Conservation (phyloP, 164 flowering plant species). For the Macadamia integrifolia region DNA sequence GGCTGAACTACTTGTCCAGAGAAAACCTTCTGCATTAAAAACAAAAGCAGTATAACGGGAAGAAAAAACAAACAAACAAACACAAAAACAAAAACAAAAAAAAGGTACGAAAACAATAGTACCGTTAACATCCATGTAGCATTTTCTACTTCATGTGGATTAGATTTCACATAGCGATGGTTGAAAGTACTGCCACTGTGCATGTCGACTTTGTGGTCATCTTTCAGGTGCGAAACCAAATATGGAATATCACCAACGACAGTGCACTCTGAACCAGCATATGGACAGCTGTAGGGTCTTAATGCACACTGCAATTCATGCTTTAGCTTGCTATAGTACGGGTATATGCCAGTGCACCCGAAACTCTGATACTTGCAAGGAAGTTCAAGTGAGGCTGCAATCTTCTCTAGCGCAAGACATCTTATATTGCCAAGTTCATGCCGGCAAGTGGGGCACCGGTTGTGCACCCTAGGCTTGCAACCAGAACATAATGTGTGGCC, state of each 20-base stretch:
- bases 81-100: not conserved
- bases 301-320: slow-evolving; percentile 74
- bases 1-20: not conserved
- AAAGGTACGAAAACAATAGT: slow-evolving; percentile 8
- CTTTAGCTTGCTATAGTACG: slow-evolving; percentile 91
- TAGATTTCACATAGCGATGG: slow-evolving; percentile 91
- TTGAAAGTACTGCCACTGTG: slow-evolving; percentile 89
- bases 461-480: slow-evolving; percentile 89
- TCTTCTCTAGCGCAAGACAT: slow-evolving; percentile 87
- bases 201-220: slow-evolving; percentile 94
- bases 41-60: not conserved
- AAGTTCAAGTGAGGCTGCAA: slow-evolving; percentile 90
- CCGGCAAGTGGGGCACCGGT: slow-evolving; percentile 92
- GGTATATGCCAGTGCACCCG: slow-evolving; percentile 79
- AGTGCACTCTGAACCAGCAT: slow-evolving; percentile 93
- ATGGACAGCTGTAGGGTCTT: slow-evolving; percentile 88
- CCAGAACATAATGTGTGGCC: slow-evolving; percentile 91
- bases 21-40: not conserved
- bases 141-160: slow-evolving; percentile 91
- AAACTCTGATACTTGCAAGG: slow-evolving; percentile 86
- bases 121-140: slow-evolving; percentile 99
- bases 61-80: too few species aligned
- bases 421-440: slow-evolving; percentile 94
- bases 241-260: slow-evolving; percentile 77
- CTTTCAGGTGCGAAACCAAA: slow-evolving; percentile 74